A percentile compares a stretch with the other conserved stretches of the same genome.
Conservation (phyloP, 2,329 filamentous ascomycete species). For the Cercospora citrullina region DNA sequence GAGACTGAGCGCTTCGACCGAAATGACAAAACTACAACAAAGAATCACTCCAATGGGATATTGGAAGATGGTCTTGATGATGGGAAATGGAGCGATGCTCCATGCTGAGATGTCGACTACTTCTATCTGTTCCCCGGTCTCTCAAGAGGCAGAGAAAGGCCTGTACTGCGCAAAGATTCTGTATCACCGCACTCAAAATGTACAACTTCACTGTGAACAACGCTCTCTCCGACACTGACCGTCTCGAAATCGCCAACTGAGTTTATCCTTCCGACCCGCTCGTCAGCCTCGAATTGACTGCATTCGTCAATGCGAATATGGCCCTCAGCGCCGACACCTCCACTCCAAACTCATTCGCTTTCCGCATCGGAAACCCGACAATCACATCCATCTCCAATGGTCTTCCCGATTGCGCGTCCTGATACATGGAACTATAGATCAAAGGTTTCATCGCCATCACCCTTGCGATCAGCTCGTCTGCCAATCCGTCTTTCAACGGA, state of each 20-base stretch:
- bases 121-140: not conserved
- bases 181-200: not conserved
- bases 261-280: not conserved
- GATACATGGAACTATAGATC: constrained; percentile 50
- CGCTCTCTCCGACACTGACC: not conserved
- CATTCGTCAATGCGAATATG: constrained; percentile 39
- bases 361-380: constrained; percentile 45
- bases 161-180: not conserved
- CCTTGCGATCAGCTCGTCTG: constrained; percentile 43
- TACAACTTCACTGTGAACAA: not conserved
- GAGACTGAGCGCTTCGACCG: not conserved
- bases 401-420: constrained; percentile 44
- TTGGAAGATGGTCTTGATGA: not conserved
- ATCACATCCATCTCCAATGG: constrained; percentile 52
- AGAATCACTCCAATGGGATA: not conserved
- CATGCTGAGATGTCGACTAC: not conserved
- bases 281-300: constrained; percentile 31
- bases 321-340: constrained; percentile 45
- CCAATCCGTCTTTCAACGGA: constrained; percentile 40
- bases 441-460: constrained; percentile 42
- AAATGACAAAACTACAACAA: not conserved
- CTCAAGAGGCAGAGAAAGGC: not conserved
- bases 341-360: constrained; percentile 44
- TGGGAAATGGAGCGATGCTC: not conserved
- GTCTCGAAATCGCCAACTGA: not conserved